Evolutionary conservation across 345 rosid genomes (phyloP), one percentile per base, ranked within the genome.

Genomic region (Eucalyptus cloeziana): DNA sequence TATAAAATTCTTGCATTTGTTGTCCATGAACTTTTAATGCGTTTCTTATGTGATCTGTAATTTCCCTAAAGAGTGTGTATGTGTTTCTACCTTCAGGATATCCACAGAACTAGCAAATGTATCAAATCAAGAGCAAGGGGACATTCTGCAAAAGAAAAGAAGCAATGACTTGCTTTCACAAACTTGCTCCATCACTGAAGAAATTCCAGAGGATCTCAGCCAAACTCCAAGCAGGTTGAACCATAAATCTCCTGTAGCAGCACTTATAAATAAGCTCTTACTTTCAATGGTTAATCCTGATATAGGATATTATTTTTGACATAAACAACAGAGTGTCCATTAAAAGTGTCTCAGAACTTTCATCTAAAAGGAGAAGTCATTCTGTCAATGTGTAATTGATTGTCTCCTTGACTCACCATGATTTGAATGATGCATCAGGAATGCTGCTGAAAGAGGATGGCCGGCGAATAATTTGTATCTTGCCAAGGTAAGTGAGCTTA

Each of bases 381-480:
- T 76, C 47, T 76, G 47, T 76, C 47, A 76, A 40, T 40, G 47
- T 40, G 47, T 76, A 40, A 49, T 50, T 44, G 69, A 49, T 30
- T 87, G 22, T 62, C 80, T 49, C 25, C 52, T 67, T 40, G 37
- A 30, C 80, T 76, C 83, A 76, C 51, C 49, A 45, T 85, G 33
- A 86, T 40, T 85, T 69, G 85, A 76, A 76, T 3, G 1, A 76
- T 45, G 62, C 83, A 89, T 33, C 93, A 94, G 95, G 93, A 89
- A 92, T 81, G 91, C 92, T 49, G 92, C 86, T 15, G 97, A 94
- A 86, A 93, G 81, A 88, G 95, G 92, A 69, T 50, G 91, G 88
- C 95, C 93, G 91, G 92, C 94, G 62, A 91, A 93, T 90, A 91
- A 96, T 88, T 86, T 93, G 52, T 92, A 92, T 91, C 90, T 96